Conservation (phyloP, 495 filamentous ascomycete species). For the Glarea lozoyensis region DNA sequence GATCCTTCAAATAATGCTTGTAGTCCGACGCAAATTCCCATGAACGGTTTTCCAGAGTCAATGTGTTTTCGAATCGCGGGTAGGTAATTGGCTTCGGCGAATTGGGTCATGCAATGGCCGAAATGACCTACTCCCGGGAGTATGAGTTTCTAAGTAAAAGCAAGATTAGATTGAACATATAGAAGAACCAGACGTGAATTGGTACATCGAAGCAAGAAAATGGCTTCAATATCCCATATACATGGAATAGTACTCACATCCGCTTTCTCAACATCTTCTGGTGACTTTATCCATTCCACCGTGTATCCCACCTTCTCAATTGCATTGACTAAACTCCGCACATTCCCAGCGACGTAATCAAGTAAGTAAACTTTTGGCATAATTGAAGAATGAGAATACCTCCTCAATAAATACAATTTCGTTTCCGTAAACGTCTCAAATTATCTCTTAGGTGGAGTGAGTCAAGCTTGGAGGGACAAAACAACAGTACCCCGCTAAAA, state of each 20-base stretch:
- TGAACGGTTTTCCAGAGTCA: conserved; percentile 82
- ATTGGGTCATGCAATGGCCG: conserved; percentile 83
- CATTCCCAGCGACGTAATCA: conserved; percentile 73
- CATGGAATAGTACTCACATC: conserved; percentile 67
- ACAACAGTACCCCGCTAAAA: too few relatives aligned
- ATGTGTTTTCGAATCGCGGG: conserved; percentile 75
- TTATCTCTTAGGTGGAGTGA: neutral
- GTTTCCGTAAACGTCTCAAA: neutral
- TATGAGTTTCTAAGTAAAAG: conserved; percentile 67
- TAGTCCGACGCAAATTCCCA: conserved; percentile 94
- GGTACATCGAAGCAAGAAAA: neutral
- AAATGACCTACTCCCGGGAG: conserved; percentile 96
- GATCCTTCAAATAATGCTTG: conserved; percentile 86
- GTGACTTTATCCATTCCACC: conserved; percentile 84
- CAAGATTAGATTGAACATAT: neutral
- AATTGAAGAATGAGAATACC: neutral
- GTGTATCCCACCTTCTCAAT: conserved; percentile 90
- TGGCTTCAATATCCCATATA: too few relatives aligned
- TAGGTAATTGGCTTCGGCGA: conserved; percentile 69
- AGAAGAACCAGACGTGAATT: neutral
- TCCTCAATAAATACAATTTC: neutral
- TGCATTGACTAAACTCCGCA: conserved; percentile 91
- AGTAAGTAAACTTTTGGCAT: conserved; percentile 93
- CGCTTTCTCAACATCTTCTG: conserved; percentile 72
- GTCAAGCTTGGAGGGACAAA: too few relatives aligned